phyloP scores from a whole-genome alignment of 805 yeast genomes.

The Starmera amethionina region DNA sequence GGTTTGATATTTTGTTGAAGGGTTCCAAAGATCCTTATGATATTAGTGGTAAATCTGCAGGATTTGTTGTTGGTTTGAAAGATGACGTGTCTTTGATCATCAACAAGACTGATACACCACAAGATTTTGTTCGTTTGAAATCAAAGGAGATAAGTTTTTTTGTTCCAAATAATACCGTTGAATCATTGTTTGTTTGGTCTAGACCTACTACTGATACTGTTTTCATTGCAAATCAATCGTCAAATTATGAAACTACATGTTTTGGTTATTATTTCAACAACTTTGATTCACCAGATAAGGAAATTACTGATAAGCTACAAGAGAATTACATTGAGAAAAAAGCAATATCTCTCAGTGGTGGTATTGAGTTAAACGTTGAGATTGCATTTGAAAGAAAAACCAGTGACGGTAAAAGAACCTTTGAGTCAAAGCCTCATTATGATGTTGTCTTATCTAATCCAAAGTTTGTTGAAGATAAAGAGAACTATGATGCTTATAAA shows the following conservation, averaged over 20 bases:
- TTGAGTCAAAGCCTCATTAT: slow-evolving; percentile 48
- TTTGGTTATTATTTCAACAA: slow-evolving; percentile 37
- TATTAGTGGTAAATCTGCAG: slow-evolving; percentile 57
- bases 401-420: slow-evolving; percentile 27
- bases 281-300: slow-evolving; percentile 10
- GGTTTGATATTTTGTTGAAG: slow-evolving; percentile 51
- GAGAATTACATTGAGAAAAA: slow-evolving; percentile 34
- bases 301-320: slow-evolving; percentile 15
- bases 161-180: slow-evolving; percentile 64
- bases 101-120: slow-evolving; percentile 61
- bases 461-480: slow-evolving; percentile 31
- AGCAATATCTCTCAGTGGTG: slow-evolving; percentile 51
- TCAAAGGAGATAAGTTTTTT: slow-evolving; percentile 59
- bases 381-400: slow-evolving; percentile 42
- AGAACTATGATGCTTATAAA: slow-evolving; percentile 65
- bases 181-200: slow-evolving; percentile 48
- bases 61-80: slow-evolving; percentile 67
- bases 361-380: slow-evolving; percentile 48
- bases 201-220: slow-evolving; percentile 34
- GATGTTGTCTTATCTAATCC: slow-evolving; percentile 52
- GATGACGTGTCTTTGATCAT: slow-evolving; percentile 49
- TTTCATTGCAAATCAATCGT: slow-evolving; percentile 34
- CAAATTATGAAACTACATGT: slow-evolving; percentile 32
- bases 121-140: slow-evolving; percentile 51
- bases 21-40: slow-evolving; percentile 77